These are phyloP conservation scores for Artemisia annua DNA, from an alignment of 129 eudicot species.

Conservation along the genomic window DNA sequence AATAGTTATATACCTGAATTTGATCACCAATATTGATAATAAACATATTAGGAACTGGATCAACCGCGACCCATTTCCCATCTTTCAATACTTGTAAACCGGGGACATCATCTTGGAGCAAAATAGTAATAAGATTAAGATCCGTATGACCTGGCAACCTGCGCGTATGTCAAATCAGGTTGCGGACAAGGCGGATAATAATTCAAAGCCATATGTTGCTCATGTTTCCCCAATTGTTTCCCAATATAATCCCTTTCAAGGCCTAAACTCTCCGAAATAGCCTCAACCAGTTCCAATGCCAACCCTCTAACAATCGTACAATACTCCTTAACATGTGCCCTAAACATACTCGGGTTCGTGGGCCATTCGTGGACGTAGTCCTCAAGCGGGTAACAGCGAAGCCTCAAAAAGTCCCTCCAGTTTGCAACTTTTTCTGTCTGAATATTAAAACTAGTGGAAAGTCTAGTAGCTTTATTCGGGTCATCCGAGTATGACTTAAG, in stretches of 20 bases:
- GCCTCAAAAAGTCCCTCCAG: constrained; percentile 47
- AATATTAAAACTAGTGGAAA: constrained; percentile 45
- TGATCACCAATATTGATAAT: constrained; percentile 4
- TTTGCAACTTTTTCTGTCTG: constrained; percentile 43
- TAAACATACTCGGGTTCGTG: constrained; percentile 29
- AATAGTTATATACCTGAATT: neutral
- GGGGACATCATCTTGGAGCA: constrained; percentile 41
- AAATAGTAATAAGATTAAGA: constrained; percentile 29
- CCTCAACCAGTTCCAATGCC: too few relatives aligned
- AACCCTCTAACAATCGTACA: constrained; percentile 4
- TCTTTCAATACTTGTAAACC: constrained; percentile 39
- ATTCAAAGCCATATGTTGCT: too few relatives aligned
- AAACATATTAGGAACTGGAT: neutral
- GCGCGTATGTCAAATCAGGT: constrained; percentile 36
- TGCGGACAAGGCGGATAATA: too few relatives aligned
- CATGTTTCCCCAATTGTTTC: too few relatives aligned
- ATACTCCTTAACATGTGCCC: constrained; percentile 34
- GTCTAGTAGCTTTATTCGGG: constrained; percentile 41
- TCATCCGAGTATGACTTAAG: constrained; percentile 45
- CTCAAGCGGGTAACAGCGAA: constrained; percentile 44
- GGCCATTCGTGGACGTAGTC: constrained; percentile 47
- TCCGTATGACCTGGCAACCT: constrained; percentile 38
- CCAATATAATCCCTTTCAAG: too few relatives aligned
- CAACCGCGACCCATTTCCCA: constrained; percentile 34
- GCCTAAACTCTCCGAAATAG: too few relatives aligned